Evolutionary conservation across 2,329 filamentous ascomycete genomes (phyloP).

Genomic region (Epichloe brachyelytri): DNA sequence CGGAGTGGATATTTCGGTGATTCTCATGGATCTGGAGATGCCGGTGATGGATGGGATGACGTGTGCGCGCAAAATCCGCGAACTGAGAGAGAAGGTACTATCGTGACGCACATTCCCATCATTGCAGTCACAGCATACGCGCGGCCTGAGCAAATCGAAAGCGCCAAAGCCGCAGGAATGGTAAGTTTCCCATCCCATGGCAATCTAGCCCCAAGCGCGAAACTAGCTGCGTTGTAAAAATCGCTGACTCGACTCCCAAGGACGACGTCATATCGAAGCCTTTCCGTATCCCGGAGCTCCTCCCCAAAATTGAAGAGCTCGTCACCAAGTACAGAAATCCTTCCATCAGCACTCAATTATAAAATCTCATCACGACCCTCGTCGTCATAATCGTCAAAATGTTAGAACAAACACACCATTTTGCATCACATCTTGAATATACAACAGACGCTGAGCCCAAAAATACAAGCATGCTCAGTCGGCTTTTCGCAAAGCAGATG

Average conservation of each 20-base stretch:
- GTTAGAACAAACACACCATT: no score
- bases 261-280: slow-evolving; percentile 71
- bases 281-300: slow-evolving; percentile 59
- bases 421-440: no score
- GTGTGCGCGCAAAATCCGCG: slow-evolving; percentile 55
- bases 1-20: slow-evolving; percentile 46
- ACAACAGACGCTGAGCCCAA: no score
- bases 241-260: slow-evolving; percentile 19
- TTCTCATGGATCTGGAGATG: slow-evolving; percentile 77
- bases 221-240: no score
- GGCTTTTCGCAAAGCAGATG: neutral
- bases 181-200: slow-evolving; percentile 30
- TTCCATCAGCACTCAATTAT: slow-evolving; percentile 12
- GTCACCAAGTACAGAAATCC: slow-evolving; percentile 27
- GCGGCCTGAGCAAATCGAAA: slow-evolving; percentile 58
- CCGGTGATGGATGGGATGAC: slow-evolving; percentile 72
- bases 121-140: slow-evolving; percentile 79
- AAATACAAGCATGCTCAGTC: neutral
- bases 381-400: neutral
- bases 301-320: slow-evolving; percentile 52
- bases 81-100: slow-evolving; percentile 47
- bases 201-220: neutral
- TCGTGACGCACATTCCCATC: slow-evolving; percentile 57
- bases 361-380: no score
- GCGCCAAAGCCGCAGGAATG: slow-evolving; percentile 60